Evolutionary conservation across 2,329 filamentous ascomycete genomes (phyloP).

Genomic region (Fusarium xylarioides): DNA sequence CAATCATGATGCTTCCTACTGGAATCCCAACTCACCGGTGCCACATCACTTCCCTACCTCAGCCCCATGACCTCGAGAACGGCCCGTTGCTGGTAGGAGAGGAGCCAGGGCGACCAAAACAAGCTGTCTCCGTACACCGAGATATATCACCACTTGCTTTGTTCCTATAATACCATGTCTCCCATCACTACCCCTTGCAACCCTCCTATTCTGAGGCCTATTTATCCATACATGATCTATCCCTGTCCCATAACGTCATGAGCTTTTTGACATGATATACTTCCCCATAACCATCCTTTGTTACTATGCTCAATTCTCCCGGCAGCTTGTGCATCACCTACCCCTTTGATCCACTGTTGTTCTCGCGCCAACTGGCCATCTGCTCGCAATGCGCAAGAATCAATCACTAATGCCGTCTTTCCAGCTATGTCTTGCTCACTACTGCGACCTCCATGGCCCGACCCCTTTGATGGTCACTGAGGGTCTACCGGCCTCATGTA

Average conservation of each 20-base stretch:
- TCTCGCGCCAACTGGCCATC: slow-evolving; percentile 8
- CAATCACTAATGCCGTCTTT: slow-evolving; percentile 49
- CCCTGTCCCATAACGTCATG: slow-evolving; percentile 40
- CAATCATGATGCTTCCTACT: slow-evolving; percentile 36
- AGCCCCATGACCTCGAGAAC: slow-evolving; percentile 40
- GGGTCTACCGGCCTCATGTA: slow-evolving; percentile 68
- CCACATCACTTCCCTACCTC: slow-evolving; percentile 40
- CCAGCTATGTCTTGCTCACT: slow-evolving; percentile 75
- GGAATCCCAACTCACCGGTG: slow-evolving; percentile 40
- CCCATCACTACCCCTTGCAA: slow-evolving; percentile 21
- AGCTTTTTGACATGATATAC: slow-evolving; percentile 33
- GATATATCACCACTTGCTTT: slow-evolving; percentile 31
- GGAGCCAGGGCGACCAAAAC: slow-evolving; percentile 27
- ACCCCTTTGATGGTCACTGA: slow-evolving; percentile 77
- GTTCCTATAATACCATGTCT: slow-evolving; percentile 26
- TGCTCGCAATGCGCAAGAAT: slow-evolving; percentile 43
- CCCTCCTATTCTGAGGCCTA: slow-evolving; percentile 17
- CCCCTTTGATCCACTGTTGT: not conserved
- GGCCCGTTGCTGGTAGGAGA: slow-evolving; percentile 31
- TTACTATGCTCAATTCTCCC: slow-evolving; percentile 23
- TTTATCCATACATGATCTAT: slow-evolving; percentile 26
- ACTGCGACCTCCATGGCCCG: slow-evolving; percentile 75
- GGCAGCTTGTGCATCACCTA: slow-evolving; percentile 2
- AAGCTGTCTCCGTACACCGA: slow-evolving; percentile 21
- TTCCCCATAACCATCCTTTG: slow-evolving; percentile 18